Evolutionary conservation across 1,284 basidiomycete species (phyloP), one percentile per base, ranked within the genome.

Genomic region (Phenoliferia sp.): DNA sequence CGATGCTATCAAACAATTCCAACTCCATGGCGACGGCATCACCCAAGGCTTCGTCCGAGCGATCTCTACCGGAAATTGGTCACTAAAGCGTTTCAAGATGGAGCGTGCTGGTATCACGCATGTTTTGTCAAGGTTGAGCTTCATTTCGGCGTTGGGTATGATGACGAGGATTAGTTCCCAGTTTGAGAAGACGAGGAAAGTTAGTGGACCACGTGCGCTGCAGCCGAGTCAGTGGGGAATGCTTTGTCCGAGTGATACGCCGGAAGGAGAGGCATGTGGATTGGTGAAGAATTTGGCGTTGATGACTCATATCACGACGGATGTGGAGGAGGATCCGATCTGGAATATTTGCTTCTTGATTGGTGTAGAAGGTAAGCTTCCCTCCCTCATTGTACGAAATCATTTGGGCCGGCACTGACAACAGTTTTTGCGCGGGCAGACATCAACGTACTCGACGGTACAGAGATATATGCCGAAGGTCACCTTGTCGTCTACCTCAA

Each of bases 181-280:
- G 81, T 99, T 99, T 78, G 96, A 99, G 80, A 99, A 99, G 85
- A 99, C 97, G 19, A 84, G 96, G 64, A 99, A 99, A 79, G 97
- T 99, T 65, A 96, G 92, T 70, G 97, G 97, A 59, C 96, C 96
- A 32, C 87, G 96, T 78, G 95, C 96, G 17, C 81, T 99, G 69
- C 96, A 99, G 79, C 94, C 96, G 15, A 92, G 89, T 83, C 96
- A 99, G 80, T 99, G 97, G 97, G 97, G 96, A 55, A 94, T 99
- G 85, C 83, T 99, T 29, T 99, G 96, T 80, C 92, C 96, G 0
- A 94, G 92, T 77, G 96, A 99, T 80, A 99, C 97, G 3, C 96
- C 96, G 0, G 96, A 99, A 87, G 97, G 96, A 78, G 96, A 99
- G 81, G 96, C 96, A 7, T 99, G 96, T 78, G 96, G 96, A 62